Evolutionary conservation across 2,329 filamentous ascomycete genomes (phyloP), one percentile per base, ranked within the genome.

Genomic region (Colletotrichum sp.): DNA sequence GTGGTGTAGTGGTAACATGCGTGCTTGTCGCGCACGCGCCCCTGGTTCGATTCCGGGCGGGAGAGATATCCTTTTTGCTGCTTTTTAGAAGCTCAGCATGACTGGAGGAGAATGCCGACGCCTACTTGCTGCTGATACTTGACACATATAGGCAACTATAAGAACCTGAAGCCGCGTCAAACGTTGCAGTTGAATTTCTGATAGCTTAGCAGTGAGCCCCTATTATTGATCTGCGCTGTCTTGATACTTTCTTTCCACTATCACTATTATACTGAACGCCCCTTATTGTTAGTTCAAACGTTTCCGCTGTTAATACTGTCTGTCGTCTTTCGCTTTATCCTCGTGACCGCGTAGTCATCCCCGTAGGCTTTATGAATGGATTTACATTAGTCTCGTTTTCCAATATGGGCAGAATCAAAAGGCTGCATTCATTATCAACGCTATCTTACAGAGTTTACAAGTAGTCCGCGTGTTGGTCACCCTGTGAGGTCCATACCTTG

Each of bases 1-100:
- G 59, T 62, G 59, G 18, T 62, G 59, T 62, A 62, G 59, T 62
- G 59, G 57, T n/a, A 60, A 60, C 57, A 60, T 60, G 28, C 57
- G 26, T 60, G 24, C 59, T 62, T 62, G 59, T 62, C 59, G 59
- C 59, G 59, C 59, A 63, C 28, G 18, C 28, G 59, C 59, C 59
- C 59, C 59, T 36, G 59, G 30, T 63, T 63, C 30, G 59, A 63
- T 63, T 63, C 30, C 59, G 59, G 59, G 59, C 30, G 59, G 59
- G 59, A 63, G 59, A 63, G 30, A 16, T 21, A 8, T 34, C 8
- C 12, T 63, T 63, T 62, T 63, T 36, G 59, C 30, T 32, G 59
- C 21, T 36, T 10, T 62, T 62, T 21, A 1, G n/a, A 13, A 52
- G 10, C 44, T 52, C 44, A 8, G 44, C n/a, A 21, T 8, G 44